These are phyloP conservation scores for Thelephora aurantiotincta DNA, from an alignment of 768 basidiomycete genomes.

Conservation along the genomic window DNA sequence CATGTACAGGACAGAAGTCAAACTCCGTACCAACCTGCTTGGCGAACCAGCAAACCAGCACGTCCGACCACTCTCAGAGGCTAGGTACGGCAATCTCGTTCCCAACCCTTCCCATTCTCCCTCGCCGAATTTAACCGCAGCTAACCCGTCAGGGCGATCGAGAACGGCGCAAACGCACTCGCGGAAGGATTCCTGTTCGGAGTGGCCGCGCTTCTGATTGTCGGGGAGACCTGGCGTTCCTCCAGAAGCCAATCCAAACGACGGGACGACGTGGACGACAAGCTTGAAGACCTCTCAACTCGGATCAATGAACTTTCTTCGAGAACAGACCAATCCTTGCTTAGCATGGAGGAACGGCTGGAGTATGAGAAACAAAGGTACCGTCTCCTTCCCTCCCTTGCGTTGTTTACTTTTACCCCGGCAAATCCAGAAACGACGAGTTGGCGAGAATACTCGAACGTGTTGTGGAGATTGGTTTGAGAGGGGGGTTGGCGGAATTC, in stretches of 20 bases:
- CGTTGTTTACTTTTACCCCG: background rate
- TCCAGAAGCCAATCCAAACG: slow-evolving; percentile 57
- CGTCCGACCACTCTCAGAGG: slow-evolving; percentile 66
- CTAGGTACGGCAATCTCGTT: slow-evolving; percentile 33
- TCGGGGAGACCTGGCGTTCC: slow-evolving; percentile 66
- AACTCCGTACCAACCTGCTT: slow-evolving; percentile 60
- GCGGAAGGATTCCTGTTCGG: slow-evolving; percentile 77
- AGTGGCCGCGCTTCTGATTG: slow-evolving; percentile 60
- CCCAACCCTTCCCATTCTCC: background rate
- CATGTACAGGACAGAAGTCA: slow-evolving; percentile 62
- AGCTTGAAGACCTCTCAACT: slow-evolving; percentile 41
- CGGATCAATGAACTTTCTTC: slow-evolving; percentile 31
- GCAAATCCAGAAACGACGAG: slow-evolving; percentile 39
- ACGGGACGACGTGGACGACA: slow-evolving; percentile 60
- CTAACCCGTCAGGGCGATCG: slow-evolving; percentile 52
- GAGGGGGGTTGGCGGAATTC: slow-evolving; percentile 52
- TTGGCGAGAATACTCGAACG: slow-evolving; percentile 50
- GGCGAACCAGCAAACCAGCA: slow-evolving; percentile 57
- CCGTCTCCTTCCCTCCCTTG: slow-evolving; percentile 2
- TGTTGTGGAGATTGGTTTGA: slow-evolving; percentile 53
- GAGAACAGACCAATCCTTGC: slow-evolving; percentile 25
- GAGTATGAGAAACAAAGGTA: slow-evolving; percentile 32
- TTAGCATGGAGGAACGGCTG: slow-evolving; percentile 29
- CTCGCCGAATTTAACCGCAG: background rate
- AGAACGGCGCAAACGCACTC: slow-evolving; percentile 72